Evolutionary conservation across 371 early-diverging fungal genomes (phyloP).

Genomic region (Haplosporangium sp.): DNA sequence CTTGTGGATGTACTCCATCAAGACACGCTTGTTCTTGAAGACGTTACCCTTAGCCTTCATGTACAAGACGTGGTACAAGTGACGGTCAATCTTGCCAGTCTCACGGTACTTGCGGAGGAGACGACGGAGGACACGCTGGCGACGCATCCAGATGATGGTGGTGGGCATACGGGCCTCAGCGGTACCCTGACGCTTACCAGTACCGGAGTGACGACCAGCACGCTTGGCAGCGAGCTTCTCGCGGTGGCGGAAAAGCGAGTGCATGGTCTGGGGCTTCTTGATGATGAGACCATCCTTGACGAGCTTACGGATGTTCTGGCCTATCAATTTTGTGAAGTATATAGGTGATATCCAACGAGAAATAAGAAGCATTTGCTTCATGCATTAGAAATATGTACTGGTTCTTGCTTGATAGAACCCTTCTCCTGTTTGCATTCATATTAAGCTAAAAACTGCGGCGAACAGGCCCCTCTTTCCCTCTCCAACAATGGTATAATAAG

Average conservation of each 20-base stretch:
- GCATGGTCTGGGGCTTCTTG: slow-evolving; percentile 94
- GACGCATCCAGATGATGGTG: slow-evolving; percentile 99
- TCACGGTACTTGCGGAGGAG: slow-evolving; percentile 98
- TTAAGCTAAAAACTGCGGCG: slow-evolving; percentile 7
- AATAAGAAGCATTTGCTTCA: not conserved
- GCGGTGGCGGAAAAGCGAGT: slow-evolving; percentile 97
- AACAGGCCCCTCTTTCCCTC: slow-evolving; percentile 1
- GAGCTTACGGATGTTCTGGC: slow-evolving; percentile 97
- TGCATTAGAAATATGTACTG: slow-evolving; percentile 90
- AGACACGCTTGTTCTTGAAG: slow-evolving; percentile 99
- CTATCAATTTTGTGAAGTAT: slow-evolving; percentile 56
- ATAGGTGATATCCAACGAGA: not conserved
- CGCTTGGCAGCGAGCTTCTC: slow-evolving; percentile 95
- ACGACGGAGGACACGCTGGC: slow-evolving; percentile 98
- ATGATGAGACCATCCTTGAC: slow-evolving; percentile 96
- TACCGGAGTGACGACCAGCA: slow-evolving; percentile 99
- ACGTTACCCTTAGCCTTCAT: slow-evolving; percentile 99
- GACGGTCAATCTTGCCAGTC: slow-evolving; percentile 98
- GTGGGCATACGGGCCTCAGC: slow-evolving; percentile 99
- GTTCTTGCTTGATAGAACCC: slow-evolving; percentile 63
- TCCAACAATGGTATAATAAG: not conserved
- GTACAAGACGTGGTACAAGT: slow-evolving; percentile 98
- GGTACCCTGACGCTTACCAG: slow-evolving; percentile 99
- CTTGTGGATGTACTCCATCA: slow-evolving; percentile 99
- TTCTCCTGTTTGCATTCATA: slow-evolving; percentile 82